These are phyloP conservation scores for Alternaria solani DNA, from an alignment of 2,329 filamentous ascomycete genomes.

Conservation along the genomic window DNA sequence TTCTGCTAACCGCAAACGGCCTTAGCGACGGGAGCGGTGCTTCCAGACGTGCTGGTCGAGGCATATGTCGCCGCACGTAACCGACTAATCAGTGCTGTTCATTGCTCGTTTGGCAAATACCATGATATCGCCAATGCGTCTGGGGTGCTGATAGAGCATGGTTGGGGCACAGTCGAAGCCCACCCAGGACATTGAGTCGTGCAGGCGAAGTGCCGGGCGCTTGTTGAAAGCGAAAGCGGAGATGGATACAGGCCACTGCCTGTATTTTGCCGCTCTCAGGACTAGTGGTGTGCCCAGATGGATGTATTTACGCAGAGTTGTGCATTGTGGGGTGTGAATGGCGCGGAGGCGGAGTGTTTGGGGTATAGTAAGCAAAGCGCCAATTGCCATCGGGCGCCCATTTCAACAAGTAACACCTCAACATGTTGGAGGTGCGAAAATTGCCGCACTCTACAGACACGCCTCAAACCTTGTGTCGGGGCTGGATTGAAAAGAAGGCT, in stretches of 20 bases:
- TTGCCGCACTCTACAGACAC: background rate
- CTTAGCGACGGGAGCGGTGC: constrained; percentile 3
- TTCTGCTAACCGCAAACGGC: background rate
- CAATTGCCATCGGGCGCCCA: background rate
- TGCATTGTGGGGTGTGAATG: background rate
- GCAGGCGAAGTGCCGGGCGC: background rate
- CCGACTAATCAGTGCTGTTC: background rate
- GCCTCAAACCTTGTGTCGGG: background rate
- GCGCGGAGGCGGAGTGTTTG: background rate
- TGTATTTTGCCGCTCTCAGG: background rate
- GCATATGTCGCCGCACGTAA: background rate
- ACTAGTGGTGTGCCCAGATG: background rate
- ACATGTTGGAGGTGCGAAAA: background rate
- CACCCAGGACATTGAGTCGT: background rate
- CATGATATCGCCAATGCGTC: background rate
- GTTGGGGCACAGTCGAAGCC: background rate
- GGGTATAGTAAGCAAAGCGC: background rate
- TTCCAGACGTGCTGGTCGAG: background rate
- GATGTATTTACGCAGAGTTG: background rate
- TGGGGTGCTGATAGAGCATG: background rate
- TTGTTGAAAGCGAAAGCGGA: constrained; percentile 3
- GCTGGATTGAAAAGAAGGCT: background rate
- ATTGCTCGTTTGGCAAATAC: background rate
- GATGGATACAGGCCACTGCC: background rate
- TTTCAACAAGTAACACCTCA: background rate